These are phyloP conservation scores for Pythium vanterpoolii DNA, from an alignment of 352 stramenopile genomes.

Conservation along the genomic window DNA sequence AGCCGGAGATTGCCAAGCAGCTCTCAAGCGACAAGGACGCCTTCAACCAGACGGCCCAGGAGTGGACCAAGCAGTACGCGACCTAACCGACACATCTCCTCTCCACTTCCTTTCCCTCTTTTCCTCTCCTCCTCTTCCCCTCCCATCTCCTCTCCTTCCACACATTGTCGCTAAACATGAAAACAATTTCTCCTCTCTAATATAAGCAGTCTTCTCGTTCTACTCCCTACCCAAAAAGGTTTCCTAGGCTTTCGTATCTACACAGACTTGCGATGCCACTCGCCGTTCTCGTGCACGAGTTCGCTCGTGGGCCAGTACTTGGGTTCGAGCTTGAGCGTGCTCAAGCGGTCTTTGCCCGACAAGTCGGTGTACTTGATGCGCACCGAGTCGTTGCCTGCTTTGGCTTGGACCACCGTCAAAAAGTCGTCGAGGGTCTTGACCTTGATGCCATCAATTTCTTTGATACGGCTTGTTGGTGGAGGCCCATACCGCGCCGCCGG, in stretches of 20 bases:
- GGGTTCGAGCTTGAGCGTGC: conserved; percentile 86
- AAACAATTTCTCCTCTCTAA: not conserved
- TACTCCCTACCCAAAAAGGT: not conserved
- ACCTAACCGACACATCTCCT: too few species aligned
- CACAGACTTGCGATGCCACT: conserved; percentile 55
- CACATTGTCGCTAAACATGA: too few species aligned
- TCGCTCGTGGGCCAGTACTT: conserved; percentile 91
- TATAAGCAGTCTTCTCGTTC: not conserved
- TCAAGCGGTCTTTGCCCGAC: conserved; percentile 81
- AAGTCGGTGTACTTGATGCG: conserved; percentile 91
- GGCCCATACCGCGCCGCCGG: conserved; percentile 87
- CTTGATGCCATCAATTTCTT: conserved; percentile 87
- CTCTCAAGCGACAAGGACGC: conserved; percentile 90
- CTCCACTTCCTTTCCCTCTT: too few species aligned
- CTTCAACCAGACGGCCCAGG: conserved; percentile 92
- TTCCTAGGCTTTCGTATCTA: not conserved
- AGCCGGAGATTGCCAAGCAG: conserved; percentile 94
- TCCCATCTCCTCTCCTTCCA: too few species aligned
- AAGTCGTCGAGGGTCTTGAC: conserved; percentile 90
- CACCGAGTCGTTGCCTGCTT: conserved; percentile 63
- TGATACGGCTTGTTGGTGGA: conserved; percentile 85
- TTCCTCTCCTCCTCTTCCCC: too few species aligned
- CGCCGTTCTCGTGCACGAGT: conserved; percentile 69
- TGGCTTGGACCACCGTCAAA: conserved; percentile 65
- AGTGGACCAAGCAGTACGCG: conserved; percentile 91